Conservation (phyloP, 2,329 filamentous ascomycete genomes). For the Aspergillus quadricinctus region DNA sequence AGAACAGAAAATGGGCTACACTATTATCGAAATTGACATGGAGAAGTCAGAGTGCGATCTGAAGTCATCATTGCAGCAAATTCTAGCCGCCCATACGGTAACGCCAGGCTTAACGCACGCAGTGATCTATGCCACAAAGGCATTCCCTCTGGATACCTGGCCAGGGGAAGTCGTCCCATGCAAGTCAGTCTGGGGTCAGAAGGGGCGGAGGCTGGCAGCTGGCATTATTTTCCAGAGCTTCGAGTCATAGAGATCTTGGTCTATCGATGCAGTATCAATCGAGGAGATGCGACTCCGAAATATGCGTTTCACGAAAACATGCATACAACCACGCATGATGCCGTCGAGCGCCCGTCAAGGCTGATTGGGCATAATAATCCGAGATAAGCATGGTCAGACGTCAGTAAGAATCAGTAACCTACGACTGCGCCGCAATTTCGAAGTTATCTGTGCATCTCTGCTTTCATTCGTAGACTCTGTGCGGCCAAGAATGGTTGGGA, state of each 20-base stretch:
- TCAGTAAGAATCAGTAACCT: background rate
- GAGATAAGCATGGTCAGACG: background rate
- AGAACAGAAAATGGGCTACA: conserved; percentile 22
- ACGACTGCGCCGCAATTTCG: background rate
- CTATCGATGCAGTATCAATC: background rate
- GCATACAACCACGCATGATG: background rate
- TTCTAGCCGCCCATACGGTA: conserved; percentile 16
- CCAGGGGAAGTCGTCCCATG: conserved; percentile 40
- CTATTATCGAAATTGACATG: conserved; percentile 28
- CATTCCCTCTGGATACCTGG: conserved; percentile 19
- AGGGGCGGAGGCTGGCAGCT: conserved; percentile 31
- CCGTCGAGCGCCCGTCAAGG: background rate
- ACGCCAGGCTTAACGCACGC: conserved; percentile 19
- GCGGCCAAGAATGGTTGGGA: background rate
- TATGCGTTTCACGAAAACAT: background rate
- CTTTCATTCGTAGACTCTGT: background rate
- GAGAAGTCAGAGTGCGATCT: conserved; percentile 14
- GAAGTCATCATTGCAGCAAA: conserved; percentile 19
- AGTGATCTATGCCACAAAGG: conserved; percentile 33
- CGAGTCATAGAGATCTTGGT: background rate
- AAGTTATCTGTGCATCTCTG: background rate
- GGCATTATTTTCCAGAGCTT: conserved; percentile 31
- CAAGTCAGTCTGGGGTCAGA: conserved; percentile 36
- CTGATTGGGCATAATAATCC: background rate
- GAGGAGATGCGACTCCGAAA: background rate